These are phyloP conservation scores for Coccomyxa subellipsoidea DNA, from an alignment of 163 green algal genomes.

Conservation along the genomic window DNA sequence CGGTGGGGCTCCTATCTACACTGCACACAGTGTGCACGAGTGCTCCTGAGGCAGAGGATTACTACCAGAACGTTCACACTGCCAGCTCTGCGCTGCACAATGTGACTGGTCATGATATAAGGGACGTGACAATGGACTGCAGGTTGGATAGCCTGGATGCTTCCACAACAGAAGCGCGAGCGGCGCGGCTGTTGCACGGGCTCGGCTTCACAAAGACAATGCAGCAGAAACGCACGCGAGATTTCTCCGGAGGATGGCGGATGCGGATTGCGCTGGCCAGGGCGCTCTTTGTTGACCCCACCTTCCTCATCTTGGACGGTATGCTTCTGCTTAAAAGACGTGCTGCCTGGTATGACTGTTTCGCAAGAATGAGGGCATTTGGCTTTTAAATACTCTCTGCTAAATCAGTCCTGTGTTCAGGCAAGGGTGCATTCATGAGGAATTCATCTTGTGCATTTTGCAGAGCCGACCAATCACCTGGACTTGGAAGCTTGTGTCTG, in stretches of 20 bases:
- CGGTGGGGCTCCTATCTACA: slow-evolving; percentile 35
- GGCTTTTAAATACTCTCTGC: too few species aligned
- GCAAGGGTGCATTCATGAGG: too few species aligned
- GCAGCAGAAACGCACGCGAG: slow-evolving; percentile 72
- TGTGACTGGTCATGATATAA: neutral
- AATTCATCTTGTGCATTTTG: too few species aligned
- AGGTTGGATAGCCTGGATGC: slow-evolving; percentile 80
- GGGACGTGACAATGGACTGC: neutral
- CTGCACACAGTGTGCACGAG: too few species aligned
- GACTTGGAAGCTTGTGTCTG: slow-evolving; percentile 97
- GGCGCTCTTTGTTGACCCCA: slow-evolving; percentile 80
- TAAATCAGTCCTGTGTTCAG: too few species aligned
- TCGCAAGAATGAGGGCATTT: too few species aligned
- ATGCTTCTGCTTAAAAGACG: neutral
- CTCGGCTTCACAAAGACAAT: slow-evolving; percentile 92
- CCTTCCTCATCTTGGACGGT: slow-evolving; percentile 89
- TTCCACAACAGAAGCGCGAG: slow-evolving; percentile 72
- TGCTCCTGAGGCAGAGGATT: too few species aligned
- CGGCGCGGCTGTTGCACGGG: slow-evolving; percentile 85
- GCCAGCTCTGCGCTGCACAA: too few species aligned
- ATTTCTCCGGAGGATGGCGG: slow-evolving; percentile 93
- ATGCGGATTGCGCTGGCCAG: slow-evolving; percentile 94
- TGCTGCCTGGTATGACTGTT: too few species aligned
- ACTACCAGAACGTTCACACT: too few species aligned
- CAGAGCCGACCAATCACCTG: slow-evolving; percentile 9